Base-by-base conservation (phyloP, 345 rosid genomes). In the Nephelium lappaceum region DNA sequence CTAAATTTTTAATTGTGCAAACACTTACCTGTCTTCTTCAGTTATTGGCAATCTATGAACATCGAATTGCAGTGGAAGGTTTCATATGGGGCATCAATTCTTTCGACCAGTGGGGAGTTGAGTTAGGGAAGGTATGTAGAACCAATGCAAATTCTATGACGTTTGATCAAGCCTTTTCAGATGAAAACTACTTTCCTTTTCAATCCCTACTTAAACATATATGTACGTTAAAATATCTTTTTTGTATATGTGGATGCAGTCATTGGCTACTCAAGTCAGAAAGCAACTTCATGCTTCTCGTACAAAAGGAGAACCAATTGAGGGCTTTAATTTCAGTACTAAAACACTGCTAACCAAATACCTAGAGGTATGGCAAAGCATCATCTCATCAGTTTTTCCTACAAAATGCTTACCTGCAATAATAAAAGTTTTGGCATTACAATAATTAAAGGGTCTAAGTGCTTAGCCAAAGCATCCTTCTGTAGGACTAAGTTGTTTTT, bases 81-180 rank as follows among this genome's bases (percentile, higher is more conserved):
- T 93, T 96, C 78, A 61, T 93, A 25, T 94, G 99, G 99, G 97
- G 97, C 82, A 93, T 96, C 83, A 96, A 96, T 81, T 96, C 99
- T 72, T 96, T 96, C 74, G 99, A 96, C 81, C 98, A 96, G 84
- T 96, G 99, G 99, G 99, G 99, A 82, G 99, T 94, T 57, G 99
- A 96, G 88, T 79, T 96, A 66, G 98, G 99, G 65, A 96, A 96
- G 97, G 99, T 96, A 79, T 14, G 79, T 57, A 19, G 57, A 38
- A 12, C 31, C 67, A 24, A 31, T 61, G 74, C 57, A 39, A 8
- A 77, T 8, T 71, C 5, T 27, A 25, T 18, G 45, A 47, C 21
- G 24, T 3, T 19, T 31, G 67, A 57, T 60, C 47, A 21, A 36
- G 27, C 55, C 11, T 74, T 47, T 39, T 74, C 18, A 71, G 66